Evolutionary conservation across 1,284 basidiomycete genomes (phyloP), one percentile per base, ranked within the genome.

Genomic region (Ustilago hordei): DNA sequence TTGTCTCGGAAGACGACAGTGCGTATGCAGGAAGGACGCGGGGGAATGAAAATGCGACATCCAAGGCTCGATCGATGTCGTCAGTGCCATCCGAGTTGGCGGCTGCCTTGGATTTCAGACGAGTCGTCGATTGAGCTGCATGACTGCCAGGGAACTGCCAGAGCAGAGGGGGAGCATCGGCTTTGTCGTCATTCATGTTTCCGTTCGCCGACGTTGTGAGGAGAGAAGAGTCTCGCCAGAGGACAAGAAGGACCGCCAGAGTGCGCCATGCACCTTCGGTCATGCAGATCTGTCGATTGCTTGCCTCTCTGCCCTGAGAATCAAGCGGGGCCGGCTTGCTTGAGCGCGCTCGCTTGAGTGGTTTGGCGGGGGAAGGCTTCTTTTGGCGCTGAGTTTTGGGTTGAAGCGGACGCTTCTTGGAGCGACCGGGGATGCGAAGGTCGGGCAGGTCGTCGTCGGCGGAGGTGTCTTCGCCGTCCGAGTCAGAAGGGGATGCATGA

Each of bases 211-310:
- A 28, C 2, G 12, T 23, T 2, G 34, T 7, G 15, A 39, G 56
- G 6, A 58, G 17, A 8, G 62, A 48, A 23, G 61, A 53, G 23
- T 15, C 62, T 28, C 70, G 41, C 75, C 75, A 78, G 2, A 78
- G 67, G 2, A 12, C 17, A 7, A 78, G 45, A 3, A 78, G 71
- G 4, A 70, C 62, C 8, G 55, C 31, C 1, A 78, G 62, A 17
- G 71, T 74, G 9, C 75, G 66, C 75, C 75, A 78, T 7, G 71
- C 64, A 5, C 75, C 75, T 54, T 74, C 75, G 13, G 64, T 78
- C 67, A 74, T 38, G 13, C 35, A 50, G 48, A 78, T 19, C 12
- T 23, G 36, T 9, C 34, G 17, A 19, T 43, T 32, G 5, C 19
- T 55, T 31, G 39, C 11, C 6, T 56, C 60, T 2, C 43, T 41